A percentile compares a stretch with the other conserved stretches of the same genome.
Conservation (phyloP, 2,329 filamentous ascomycete species). For the Epichloe elymi region DNA sequence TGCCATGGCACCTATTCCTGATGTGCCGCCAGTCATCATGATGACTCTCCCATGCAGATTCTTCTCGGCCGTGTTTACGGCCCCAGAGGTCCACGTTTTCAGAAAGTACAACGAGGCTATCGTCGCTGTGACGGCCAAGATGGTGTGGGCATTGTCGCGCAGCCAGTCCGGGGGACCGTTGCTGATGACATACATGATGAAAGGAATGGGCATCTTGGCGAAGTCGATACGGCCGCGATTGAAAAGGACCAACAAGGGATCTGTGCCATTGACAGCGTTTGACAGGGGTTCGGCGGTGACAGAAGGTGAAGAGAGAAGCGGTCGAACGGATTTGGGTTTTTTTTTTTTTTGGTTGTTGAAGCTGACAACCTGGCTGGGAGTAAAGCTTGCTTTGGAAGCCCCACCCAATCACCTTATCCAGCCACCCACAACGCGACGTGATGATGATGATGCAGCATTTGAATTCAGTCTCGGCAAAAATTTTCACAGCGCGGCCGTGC, state of each 20-base stretch:
- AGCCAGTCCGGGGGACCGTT: slow-evolving; percentile 38
- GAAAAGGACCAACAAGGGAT: not conserved
- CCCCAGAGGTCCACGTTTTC: slow-evolving; percentile 70
- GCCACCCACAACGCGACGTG: no score
- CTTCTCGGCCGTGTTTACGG: slow-evolving; percentile 60
- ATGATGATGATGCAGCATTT: no score
- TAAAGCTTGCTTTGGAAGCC: no score
- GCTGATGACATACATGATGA: slow-evolving; percentile 31
- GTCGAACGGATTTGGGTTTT: no score
- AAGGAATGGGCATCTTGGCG: slow-evolving; percentile 37
- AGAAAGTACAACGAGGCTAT: slow-evolving; percentile 28
- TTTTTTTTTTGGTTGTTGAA: no score
- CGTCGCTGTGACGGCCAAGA: slow-evolving; percentile 26
- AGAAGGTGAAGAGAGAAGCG: no score
- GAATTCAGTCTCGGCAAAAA: no score
- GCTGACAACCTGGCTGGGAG: no score
- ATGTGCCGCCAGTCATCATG: slow-evolving; percentile 88
- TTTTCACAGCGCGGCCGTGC: no score
- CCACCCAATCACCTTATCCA: no score
- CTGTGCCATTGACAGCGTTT: not conserved
- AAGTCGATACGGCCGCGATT: not conserved
- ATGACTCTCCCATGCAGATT: slow-evolving; percentile 89
- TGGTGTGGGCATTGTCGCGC: slow-evolving; percentile 27
- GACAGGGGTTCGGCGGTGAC: no score
- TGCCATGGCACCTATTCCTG: slow-evolving; percentile 73